phyloP scores from a whole-genome alignment of 139 green algal species.

The Chlamydomonas schloesseri region DNA sequence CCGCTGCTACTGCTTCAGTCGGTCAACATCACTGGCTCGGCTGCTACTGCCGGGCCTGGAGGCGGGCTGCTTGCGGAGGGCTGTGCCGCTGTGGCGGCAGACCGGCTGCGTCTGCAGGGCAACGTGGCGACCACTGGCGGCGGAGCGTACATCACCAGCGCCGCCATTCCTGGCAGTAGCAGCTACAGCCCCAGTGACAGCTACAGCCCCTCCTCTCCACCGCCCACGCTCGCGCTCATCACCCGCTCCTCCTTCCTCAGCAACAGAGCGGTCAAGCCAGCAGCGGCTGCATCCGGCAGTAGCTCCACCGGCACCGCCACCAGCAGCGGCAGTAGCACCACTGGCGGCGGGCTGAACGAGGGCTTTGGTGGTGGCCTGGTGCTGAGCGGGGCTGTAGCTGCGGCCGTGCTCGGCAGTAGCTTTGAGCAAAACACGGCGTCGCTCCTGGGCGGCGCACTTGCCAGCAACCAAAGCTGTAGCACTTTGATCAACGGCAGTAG shows the following conservation, averaged over 20 bases:
- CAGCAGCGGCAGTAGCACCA: not conserved
- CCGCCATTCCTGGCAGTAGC: too few relatives aligned
- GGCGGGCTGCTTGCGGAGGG: too few relatives aligned
- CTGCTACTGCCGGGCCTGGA: not conserved
- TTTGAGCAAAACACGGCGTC: not conserved
- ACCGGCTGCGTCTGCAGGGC: not conserved
- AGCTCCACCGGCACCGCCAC: too few relatives aligned
- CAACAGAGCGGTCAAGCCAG: not conserved
- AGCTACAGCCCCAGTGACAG: too few relatives aligned
- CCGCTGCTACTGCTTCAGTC: not conserved
- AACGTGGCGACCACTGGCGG: too few relatives aligned
- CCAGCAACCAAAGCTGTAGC: not conserved
- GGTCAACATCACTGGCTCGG: not conserved
- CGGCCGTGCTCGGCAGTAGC: not conserved
- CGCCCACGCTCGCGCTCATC: not conserved
- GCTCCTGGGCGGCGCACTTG: not conserved
- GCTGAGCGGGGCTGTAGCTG: not conserved
- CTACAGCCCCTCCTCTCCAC: too few relatives aligned
- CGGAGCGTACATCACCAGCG: too few relatives aligned
- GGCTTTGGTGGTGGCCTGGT: not conserved
- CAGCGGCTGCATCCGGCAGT: not conserved
- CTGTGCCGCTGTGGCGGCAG: not conserved
- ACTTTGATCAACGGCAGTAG: too few relatives aligned
- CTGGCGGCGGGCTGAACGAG: not conserved
- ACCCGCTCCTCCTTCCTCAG: not conserved